Evolutionary conservation across 169 alveolate species (phyloP), one percentile per base, ranked within the genome.

Genomic region (Cryptosporidium sp.): DNA sequence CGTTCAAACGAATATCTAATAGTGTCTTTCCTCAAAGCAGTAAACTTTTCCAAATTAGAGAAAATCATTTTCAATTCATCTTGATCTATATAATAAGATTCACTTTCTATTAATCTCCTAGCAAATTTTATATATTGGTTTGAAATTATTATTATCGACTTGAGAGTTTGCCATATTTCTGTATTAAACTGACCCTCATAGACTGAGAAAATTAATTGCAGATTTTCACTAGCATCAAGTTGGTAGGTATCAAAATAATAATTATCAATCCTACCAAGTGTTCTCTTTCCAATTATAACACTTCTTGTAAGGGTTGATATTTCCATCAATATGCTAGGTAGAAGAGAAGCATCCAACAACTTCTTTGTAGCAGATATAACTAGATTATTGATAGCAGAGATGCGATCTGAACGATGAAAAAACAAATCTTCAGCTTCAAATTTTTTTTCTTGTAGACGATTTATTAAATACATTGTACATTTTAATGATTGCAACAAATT

Each of bases 351-450:
- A 39, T 80, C 75, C 31, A 80, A 80, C 12, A 80, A 4, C 26
- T 48, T 62, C 10, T 43, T 23, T 12, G 48, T 43, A 14, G 45
- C 68, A 21, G 41, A 62, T 1, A 80, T 29, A 0, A 41, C 29
- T 35, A 80, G 35, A 39, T 37, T 31, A 55, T 55, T 73, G 12
- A 55, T 55, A 9, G 70, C 33, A 26, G 62, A 8, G 50, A 58
- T 50, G 18, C 14, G 8, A 51, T 73, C 37, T 23, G 51, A 50
- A 29, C 48, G 18, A 37, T 70, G 84, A 23, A 73, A 73, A 12
- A 73, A 73, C 23, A 73, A n/a, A 59, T 73, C 86, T 1, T 61
- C 86, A n/a, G 35, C n/a, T 33, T 26, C 23, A 33, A 55, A 55
- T 55, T 55, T 55, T 31, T 29, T 73, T 12, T 55, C 52, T 39